Evolutionary conservation across 2,329 filamentous ascomycete species (phyloP), one percentile per base, ranked within the genome.

Genomic region (Nigrospora osmanthi): DNA sequence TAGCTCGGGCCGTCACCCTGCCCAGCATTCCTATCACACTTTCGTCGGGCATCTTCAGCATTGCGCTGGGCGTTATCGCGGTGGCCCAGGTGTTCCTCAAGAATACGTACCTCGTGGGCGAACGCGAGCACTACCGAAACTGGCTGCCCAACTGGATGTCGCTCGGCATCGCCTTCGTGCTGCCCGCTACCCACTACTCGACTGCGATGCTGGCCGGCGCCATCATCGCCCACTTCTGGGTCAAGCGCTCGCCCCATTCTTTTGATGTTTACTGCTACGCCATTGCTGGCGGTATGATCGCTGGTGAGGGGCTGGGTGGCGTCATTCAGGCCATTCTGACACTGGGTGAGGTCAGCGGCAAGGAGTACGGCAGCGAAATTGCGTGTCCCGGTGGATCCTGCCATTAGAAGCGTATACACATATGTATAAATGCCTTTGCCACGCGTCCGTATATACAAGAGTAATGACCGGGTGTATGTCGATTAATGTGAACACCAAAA

Each of bases 111-210:
- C 73, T 77, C 46, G 66, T 67, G 23, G 76, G 76, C 15, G 54
- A 61, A 7, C 69, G 70, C 35, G 71, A 72, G 51, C 78, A 78
- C 65, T 73, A 78, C 58, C 65, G 73, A 42, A 58, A 65, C n/a
- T 81, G 71, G 58, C 70, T 80, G 46, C 78, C 78, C 47, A 82
- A 81, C 66, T 79, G 78, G 71, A 80, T 80, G 75, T 72, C 72
- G 35, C 66, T 83, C 13, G 40, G 34, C 15, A 14, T 83, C 28
- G 75, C 77, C 3, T 81, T 80, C 61, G 72, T 80, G 6, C 57
- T 82, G 3, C 75, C 77, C 0, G 68, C 72, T 15, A 78, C 78
- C 5, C 68, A 71, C 17, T 80, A 80, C 53, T 70, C 72, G n/a
- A 76, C 72, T 14, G 77, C 78, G 3, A 76, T 80, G 61, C 55